Conservation (phyloP, 2,329 filamentous ascomycete species). For the Biscogniauxia sp. region DNA sequence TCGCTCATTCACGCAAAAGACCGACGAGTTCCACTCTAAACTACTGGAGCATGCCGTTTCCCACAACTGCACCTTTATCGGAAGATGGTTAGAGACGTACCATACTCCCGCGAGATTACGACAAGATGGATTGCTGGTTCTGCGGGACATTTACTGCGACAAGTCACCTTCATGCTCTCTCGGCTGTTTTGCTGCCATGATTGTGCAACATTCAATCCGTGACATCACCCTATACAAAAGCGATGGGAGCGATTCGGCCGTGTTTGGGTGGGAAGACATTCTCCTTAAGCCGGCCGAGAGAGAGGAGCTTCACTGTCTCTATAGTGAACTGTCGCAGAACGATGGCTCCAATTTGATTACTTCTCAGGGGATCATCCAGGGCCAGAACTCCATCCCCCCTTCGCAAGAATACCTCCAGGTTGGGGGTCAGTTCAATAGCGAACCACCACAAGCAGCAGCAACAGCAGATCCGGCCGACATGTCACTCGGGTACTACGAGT, state of each 20-base stretch:
- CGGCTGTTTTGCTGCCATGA: background rate
- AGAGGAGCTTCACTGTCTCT: background rate
- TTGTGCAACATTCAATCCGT: background rate
- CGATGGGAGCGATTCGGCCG: background rate
- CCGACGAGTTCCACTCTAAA: background rate
- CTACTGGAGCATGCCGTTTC: background rate
- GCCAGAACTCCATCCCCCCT: background rate
- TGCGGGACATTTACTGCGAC: background rate
- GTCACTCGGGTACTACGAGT: background rate
- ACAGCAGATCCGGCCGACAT: background rate
- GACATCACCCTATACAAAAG: background rate
- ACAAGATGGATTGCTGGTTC: background rate
- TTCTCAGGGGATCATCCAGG: background rate
- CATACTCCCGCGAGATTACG: background rate
- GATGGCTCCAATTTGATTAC: background rate
- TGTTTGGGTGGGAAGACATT: background rate
- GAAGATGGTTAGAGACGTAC: background rate
- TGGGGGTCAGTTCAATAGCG: background rate
- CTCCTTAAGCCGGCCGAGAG: background rate
- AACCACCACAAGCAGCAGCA: background rate
- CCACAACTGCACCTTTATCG: background rate
- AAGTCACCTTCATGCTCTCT: background rate
- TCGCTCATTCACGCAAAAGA: background rate
- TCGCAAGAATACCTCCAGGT: background rate
- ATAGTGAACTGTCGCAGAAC: background rate